A percentile compares a stretch with the other conserved stretches of the same genome.
These are phyloP conservation scores for Bimuria novae-zelandiae DNA, from an alignment of 2,329 filamentous ascomycete species.

Conservation along the genomic window DNA sequence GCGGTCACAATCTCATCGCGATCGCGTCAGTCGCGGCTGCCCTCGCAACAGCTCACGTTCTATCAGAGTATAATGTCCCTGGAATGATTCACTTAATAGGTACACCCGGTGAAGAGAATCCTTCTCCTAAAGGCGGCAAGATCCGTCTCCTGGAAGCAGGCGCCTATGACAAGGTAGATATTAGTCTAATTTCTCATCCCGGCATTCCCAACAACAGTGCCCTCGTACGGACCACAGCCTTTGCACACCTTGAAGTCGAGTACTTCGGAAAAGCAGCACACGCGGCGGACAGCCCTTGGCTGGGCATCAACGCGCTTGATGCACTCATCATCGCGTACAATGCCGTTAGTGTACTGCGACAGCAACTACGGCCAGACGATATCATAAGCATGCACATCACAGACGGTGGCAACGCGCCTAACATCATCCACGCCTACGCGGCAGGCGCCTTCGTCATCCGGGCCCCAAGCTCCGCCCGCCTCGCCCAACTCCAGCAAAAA, in stretches of 20 bases:
- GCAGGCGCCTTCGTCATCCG: conserved; percentile 46
- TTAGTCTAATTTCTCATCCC: conserved; percentile 34
- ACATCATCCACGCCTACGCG: conserved; percentile 49
- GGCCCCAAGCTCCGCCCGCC: conserved; percentile 32
- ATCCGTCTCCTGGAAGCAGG: conserved; percentile 53
- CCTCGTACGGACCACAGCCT: conserved; percentile 25
- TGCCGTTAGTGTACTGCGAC: conserved; percentile 42
- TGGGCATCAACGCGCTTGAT: conserved; percentile 49
- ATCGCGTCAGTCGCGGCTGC: conserved; percentile 46
- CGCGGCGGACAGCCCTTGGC: conserved; percentile 47
- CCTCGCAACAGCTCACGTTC: conserved; percentile 51
- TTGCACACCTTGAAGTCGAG: conserved; percentile 20
- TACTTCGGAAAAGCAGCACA: conserved; percentile 40
- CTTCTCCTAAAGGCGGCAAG: conserved; percentile 54
- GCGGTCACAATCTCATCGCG: conserved; percentile 53
- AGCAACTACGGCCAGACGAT: conserved; percentile 48
- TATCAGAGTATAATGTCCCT: conserved; percentile 49
- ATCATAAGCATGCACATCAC: conserved; percentile 44
- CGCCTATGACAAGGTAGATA: conserved; percentile 42
- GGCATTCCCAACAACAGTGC: conserved; percentile 27
- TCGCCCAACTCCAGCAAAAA: conserved; percentile 35
- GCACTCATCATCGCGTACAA: conserved; percentile 44
- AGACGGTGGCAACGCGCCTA: conserved; percentile 35
- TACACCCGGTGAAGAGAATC: conserved; percentile 59
- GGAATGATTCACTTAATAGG: conserved; percentile 56